Conservation (phyloP, 1,284 basidiomycete genomes). For the Cryptococcus sp. region DNA sequence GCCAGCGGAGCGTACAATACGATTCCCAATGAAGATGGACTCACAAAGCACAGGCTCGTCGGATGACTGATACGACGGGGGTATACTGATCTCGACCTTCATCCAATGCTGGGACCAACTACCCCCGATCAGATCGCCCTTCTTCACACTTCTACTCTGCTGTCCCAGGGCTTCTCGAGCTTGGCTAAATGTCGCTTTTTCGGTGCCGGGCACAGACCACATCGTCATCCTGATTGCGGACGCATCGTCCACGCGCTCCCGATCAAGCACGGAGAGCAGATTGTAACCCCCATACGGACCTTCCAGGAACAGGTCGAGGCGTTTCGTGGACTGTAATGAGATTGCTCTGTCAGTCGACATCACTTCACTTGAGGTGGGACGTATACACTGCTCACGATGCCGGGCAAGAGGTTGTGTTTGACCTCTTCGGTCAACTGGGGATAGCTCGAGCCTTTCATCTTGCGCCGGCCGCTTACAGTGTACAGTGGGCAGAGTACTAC, state of each 20-base stretch:
- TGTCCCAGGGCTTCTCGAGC: constrained; percentile 54
- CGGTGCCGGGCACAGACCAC: constrained; percentile 76
- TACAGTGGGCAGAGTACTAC: no score
- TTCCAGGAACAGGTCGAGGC: constrained; percentile 17
- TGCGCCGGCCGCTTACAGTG: no score
- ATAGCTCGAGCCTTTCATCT: constrained; percentile 1
- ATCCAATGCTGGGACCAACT: constrained; percentile 83
- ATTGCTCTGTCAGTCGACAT: neutral
- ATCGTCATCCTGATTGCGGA: constrained; percentile 71
- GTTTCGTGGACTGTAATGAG: constrained; percentile 4
- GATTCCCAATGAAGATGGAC: constrained; percentile 26
- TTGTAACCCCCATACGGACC: constrained; percentile 74
- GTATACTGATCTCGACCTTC: constrained; percentile 66
- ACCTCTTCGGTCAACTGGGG: constrained; percentile 20
- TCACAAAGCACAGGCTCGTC: constrained; percentile 80
- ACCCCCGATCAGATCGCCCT: constrained; percentile 13
- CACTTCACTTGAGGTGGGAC: neutral
- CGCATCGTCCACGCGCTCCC: constrained; percentile 63
- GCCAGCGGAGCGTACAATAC: no score
- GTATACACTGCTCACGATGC: constrained; percentile 13
- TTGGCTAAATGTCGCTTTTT: constrained; percentile 76
- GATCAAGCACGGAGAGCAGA: constrained; percentile 70
- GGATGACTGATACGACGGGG: constrained; percentile 64
- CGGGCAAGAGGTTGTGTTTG: constrained; percentile 18
- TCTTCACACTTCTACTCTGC: neutral